A percentile compares a stretch with the other conserved stretches of the same genome.
Evolutionary conservation across 768 basidiomycete genomes (phyloP).

Genomic region (Calocera viscosa): DNA sequence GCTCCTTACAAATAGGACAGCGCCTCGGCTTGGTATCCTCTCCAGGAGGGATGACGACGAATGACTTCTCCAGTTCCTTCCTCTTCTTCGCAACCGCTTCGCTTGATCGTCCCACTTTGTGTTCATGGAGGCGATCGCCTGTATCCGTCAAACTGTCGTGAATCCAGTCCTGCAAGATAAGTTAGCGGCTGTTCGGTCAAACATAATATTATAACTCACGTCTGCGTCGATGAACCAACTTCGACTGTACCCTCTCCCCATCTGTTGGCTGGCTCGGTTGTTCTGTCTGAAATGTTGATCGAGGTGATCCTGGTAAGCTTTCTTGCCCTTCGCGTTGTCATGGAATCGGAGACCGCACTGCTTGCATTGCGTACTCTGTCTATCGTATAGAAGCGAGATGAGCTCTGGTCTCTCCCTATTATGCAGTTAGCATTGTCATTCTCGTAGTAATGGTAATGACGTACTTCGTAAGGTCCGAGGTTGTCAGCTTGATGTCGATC

Average conservation of each 20-base stretch:
- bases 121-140: constrained; percentile 4
- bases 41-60: constrained; percentile 80
- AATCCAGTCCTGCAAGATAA: constrained; percentile 65
- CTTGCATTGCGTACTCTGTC: constrained; percentile 72
- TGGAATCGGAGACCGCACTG: constrained; percentile 86
- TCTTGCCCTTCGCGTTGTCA: constrained; percentile 58
- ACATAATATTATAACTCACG: constrained; percentile 36
- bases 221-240: constrained; percentile 79
- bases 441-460: constrained; percentile 17
- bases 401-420: constrained; percentile 48
- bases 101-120: constrained; percentile 22
- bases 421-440: constrained; percentile 2
- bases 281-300: constrained; percentile 97
- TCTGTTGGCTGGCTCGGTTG: constrained; percentile 56
- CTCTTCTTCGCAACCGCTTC: constrained; percentile 26
- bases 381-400: constrained; percentile 56
- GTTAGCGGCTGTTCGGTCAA: constrained; percentile 17
- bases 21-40: constrained; percentile 71
- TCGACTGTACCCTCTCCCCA: constrained; percentile 74
- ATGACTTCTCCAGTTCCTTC: constrained; percentile 34
- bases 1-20: constrained; percentile 96
- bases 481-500: constrained; percentile 49
- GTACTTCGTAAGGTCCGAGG: constrained; percentile 61
- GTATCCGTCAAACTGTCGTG: constrained; percentile 34
- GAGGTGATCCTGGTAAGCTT: constrained; percentile 71